Evolutionary conservation across 1,139 yeast genomes (phyloP), one percentile per base, ranked within the genome.

Genomic region (Hanseniaspora gamundiae): DNA sequence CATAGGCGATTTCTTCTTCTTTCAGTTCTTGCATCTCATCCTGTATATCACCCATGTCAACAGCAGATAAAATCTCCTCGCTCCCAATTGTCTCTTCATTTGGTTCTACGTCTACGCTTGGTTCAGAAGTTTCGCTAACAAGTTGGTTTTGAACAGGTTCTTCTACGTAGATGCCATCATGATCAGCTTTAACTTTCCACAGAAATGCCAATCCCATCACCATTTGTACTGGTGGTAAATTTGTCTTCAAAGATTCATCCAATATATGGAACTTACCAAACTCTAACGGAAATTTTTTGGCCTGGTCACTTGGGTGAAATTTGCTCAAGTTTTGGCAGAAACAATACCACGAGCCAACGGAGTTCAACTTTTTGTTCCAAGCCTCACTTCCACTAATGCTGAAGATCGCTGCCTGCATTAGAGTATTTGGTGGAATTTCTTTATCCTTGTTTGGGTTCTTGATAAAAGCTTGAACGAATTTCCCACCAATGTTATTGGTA

Each of bases 171-270:
- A 46, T 51, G 20, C 49, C 47, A n/a, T 53, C 57, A 21, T 45
- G 48, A 11, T 50, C 52, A 36, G 56, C 56, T 42, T 59, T 60
- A 4, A 80, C 74, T 44, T 81, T 66, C 81, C 93, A 84, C 48
- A 84, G 60, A 47, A 91, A 72, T 0, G 85, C 96, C 50, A 87
- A 69, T 0, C 98, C 98, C 94, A 91, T 82, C 1, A 80, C 88
- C 53, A 87, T 62, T 53, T 80, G 94, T 14, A 80, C 72, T 1
- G 96, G 95, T 0, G 95, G 94, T 54, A 88, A 66, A 50, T 66
- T 74, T 22, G 71, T 75, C 57, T 80, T 80, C 38, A 70, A 69
- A 45, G 70, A 69, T 42, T 61, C 68, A 9, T 75, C 76, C 33
- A 73, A 68, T 44, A 74, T 70, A 44, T 73, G 71, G 48, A 88